Conservation (phyloP, 116 monocot species). For the Zostera marina region DNA sequence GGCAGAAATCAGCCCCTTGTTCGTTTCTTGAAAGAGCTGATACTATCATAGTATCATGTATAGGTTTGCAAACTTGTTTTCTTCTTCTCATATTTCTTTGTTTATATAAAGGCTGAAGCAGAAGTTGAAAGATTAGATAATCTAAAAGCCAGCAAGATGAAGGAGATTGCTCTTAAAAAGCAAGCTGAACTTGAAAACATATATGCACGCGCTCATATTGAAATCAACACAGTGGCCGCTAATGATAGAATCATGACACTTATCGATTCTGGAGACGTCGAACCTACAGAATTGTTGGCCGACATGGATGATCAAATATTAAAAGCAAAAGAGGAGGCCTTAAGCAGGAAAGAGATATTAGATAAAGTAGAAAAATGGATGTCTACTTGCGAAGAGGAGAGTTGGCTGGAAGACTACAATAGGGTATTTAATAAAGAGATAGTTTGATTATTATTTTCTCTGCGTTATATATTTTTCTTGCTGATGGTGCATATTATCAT, state of each 20-base stretch:
- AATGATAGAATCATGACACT: slow-evolving; percentile 58
- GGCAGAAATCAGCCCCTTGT: background rate
- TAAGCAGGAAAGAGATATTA: slow-evolving; percentile 54
- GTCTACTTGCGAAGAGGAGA: slow-evolving; percentile 64
- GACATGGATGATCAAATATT: slow-evolving; percentile 67
- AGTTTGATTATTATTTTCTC: too few relatives aligned
- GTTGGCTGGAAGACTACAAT: slow-evolving; percentile 69
- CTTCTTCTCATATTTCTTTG: background rate
- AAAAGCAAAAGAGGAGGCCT: slow-evolving; percentile 55
- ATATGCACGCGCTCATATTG: slow-evolving; percentile 57
- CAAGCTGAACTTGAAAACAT: slow-evolving; percentile 90
- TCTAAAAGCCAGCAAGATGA: slow-evolving; percentile 82
- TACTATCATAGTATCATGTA: slow-evolving; percentile 1
- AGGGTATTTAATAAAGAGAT: slow-evolving; percentile 14
- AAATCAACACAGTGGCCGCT: slow-evolving; percentile 53
- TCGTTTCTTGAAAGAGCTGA: background rate
- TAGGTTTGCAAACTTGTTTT: background rate
- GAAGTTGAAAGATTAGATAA: slow-evolving; percentile 93
- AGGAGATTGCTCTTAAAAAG: slow-evolving; percentile 89
- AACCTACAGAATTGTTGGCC: slow-evolving; percentile 58
- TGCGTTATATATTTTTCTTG: background rate
- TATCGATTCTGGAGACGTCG: slow-evolving; percentile 55
- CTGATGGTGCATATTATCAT: background rate
- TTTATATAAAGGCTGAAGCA: slow-evolving; percentile 48
- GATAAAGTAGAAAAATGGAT: slow-evolving; percentile 73